Base-by-base conservation (phyloP, 805 yeast genomes). In the Teunomyces cretensis region DNA sequence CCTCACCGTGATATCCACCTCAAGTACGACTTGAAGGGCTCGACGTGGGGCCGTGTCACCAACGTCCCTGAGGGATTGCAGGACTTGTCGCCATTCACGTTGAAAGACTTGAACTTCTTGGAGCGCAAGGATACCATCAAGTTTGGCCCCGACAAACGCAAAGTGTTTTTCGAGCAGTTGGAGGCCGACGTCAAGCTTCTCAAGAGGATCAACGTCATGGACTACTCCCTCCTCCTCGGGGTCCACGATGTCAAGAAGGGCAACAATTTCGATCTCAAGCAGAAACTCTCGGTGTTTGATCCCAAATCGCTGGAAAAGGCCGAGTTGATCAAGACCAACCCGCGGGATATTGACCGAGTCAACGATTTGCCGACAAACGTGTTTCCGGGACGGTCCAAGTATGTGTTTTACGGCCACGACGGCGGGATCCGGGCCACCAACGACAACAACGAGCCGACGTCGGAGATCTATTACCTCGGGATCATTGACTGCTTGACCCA, bases 1-100 rank as follows among this genome's bases (percentile, higher is more conserved):
- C 96, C 97, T 6, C 88, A 88, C 58, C 75, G 90, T 40, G 94
- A 87, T 50, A 83, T 92, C 44, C 96, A 90, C 62, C 69, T 78
- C 33, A 87, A 90, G 33, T 94, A 81, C 65, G 99, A 94, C 62
- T 76, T 94, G 62, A 94, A 94, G 62, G 99, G 99, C 1, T 89
- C 97, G 0, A 80, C 95, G 0, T 76, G 86, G 73, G 97, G 97
- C 2, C 75, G 96, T 53, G 68, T 65, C 50, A 89, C 85, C 0
- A 62, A 66, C 46, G 57, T 69, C 4, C 60, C 53, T 43, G 64
- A 58, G 9, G 50, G 56, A 45, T 52, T 49, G 9, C 54, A 56
- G 7, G 61, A 56, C 19, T 48, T 67, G 16, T 55, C 73, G 1
- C 63, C 67, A 8, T 47, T 75, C 11, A 88, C 91, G 1, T 71